Evolutionary conservation across 805 yeast genomes (phyloP).

Genomic region (Ogataea saltuana): DNA sequence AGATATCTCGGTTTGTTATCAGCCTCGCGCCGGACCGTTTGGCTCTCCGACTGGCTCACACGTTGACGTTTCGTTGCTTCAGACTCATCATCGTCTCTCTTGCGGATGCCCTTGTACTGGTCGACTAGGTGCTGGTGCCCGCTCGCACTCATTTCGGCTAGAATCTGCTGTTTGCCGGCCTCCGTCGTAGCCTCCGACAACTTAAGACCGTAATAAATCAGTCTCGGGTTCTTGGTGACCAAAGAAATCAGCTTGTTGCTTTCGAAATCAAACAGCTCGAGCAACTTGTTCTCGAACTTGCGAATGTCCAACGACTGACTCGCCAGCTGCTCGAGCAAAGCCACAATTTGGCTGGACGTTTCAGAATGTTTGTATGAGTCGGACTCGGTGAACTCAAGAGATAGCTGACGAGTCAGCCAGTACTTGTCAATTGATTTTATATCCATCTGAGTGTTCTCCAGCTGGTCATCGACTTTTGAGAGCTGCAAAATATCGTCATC

Average conservation of each 20-base stretch:
- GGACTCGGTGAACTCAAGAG: conserved; percentile 32
- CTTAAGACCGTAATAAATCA: conserved; percentile 32
- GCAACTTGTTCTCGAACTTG: conserved; percentile 54
- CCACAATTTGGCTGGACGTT: conserved; percentile 41
- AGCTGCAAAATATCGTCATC: conserved; percentile 22
- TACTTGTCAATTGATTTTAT: conserved; percentile 35
- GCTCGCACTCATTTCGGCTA: conserved; percentile 47
- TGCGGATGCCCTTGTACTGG: conserved; percentile 40
- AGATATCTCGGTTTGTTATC: conserved; percentile 47
- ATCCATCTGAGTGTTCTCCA: conserved; percentile 12
- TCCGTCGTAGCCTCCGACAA: conserved; percentile 26
- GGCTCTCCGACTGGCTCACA: conserved; percentile 11
- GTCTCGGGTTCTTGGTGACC: conserved; percentile 46
- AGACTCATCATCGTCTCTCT: conserved; percentile 12
- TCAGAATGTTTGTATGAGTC: conserved; percentile 42
- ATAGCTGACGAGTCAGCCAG: conserved; percentile 56
- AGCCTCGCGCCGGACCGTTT: conserved; percentile 5
- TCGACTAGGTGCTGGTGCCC: conserved; percentile 41
- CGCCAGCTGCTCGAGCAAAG: conserved; percentile 38
- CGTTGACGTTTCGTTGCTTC: conserved; percentile 13
- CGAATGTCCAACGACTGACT: conserved; percentile 36
- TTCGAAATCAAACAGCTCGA: conserved; percentile 53
- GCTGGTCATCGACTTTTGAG: conserved; percentile 13
- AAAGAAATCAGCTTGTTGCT: conserved; percentile 49
- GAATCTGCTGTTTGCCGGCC: conserved; percentile 38